These are phyloP conservation scores for Amphibolis antarctica DNA, from an alignment of 106 monocot genomes.

Conservation along the genomic window DNA sequence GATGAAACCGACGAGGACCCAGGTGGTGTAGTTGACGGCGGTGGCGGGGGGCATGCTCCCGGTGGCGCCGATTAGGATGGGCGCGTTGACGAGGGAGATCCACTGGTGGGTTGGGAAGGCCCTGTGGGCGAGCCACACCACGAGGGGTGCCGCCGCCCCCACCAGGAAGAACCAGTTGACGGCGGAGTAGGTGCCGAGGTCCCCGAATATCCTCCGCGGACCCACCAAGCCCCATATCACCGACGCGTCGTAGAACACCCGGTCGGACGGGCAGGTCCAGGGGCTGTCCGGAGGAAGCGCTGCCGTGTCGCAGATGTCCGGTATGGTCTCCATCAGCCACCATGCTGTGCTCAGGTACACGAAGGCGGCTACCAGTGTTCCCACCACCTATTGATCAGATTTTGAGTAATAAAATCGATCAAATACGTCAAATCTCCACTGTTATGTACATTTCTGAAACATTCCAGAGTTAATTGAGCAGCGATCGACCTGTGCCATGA, in stretches of 20 bases:
- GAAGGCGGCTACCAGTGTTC: constrained; percentile 4
- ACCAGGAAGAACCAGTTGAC: constrained; percentile 24
- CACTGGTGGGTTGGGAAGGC: constrained; percentile 11
- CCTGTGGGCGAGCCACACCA: constrained; percentile 12
- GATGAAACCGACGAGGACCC: constrained; percentile 12
- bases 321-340: constrained; percentile 23
- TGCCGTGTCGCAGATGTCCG: constrained; percentile 11
- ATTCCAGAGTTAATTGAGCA: too few relatives aligned
- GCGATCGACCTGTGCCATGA: constrained; percentile 44
- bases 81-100: constrained; percentile 18
- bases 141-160: constrained; percentile 9
- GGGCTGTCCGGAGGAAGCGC: constrained; percentile 16
- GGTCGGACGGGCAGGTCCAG: constrained; percentile 22
- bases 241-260: constrained; percentile 23
- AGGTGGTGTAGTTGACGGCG: constrained; percentile 18
- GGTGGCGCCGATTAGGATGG: constrained; percentile 15
- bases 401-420: background rate
- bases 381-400: constrained; percentile 3
- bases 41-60: constrained; percentile 18
- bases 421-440: background rate
- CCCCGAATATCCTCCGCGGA: constrained; percentile 17
- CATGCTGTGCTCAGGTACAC: constrained; percentile 19
- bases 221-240: constrained; percentile 23
- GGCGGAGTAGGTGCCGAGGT: constrained; percentile 14
- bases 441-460: background rate